Base-by-base conservation (phyloP, 495 filamentous ascomycete species). In the Penicillium crystallinum region DNA sequence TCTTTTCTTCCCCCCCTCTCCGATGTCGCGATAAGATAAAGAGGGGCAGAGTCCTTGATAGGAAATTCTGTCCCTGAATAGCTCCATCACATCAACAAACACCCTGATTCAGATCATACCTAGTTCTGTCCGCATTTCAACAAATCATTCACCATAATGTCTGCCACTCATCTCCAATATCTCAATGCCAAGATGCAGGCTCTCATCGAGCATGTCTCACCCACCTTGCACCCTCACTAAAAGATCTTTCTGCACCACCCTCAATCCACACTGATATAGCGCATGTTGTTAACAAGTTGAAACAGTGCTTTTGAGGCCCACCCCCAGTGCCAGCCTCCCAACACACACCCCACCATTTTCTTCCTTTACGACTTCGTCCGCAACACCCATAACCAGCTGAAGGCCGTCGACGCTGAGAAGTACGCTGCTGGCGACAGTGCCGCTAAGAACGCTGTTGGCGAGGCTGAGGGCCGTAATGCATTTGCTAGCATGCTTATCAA, bases 341-440 rank as follows among this genome's bases (percentile, higher is more conserved):
- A 42, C 30, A 53, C 58, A 2, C 58, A 73, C 52, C 64, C 68
- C 15, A 71, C 66, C 6, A 34, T 63, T 38, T 71, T 65, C 61
- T 71, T 68, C 60, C 31, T 67, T 18, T 54, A 53, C 41, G 64
- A 68, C 55, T 71, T 70, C 50, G 45, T 68, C 57, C 58, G 56
- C 40, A 70, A 64, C 50, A 58, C 59, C n/a, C 52, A 65, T 59
- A 44, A 56, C 30, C 36, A 56, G 30, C 58, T 73, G 3, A 54
- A 64, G 41, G 14, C 18, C 11, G 48, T 70, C 35, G 63, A 73
- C 54, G 34, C 50, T 23, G 35, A 50, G 1, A 67, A 67, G 37
- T 62, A 60, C 41, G 56, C 56, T 22, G 41, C 59, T 0, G 61
- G 61, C 19, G 68, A 68, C 50, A 33, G 12, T 0, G 39, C 27